These are phyloP conservation scores for Dactylellina parvicollis DNA, from an alignment of 2,329 filamentous ascomycete genomes.

Conservation along the genomic window DNA sequence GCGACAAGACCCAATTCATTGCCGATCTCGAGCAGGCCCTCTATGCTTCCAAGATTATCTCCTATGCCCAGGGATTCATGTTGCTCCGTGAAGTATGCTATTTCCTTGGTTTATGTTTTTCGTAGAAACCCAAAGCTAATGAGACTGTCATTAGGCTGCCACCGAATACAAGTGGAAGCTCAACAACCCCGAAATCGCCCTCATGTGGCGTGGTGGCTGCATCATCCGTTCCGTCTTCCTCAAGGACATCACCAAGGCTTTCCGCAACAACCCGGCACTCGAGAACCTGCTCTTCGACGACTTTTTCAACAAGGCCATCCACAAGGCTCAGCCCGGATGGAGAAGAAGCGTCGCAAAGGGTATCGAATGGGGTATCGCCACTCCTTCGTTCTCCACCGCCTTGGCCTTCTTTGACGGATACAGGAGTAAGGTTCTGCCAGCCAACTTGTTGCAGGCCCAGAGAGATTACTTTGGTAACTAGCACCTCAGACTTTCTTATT, in stretches of 20 bases:
- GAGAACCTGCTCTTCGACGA: conserved; percentile 98
- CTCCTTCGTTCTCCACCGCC: conserved; percentile 94
- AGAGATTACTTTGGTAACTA: conserved; percentile 91
- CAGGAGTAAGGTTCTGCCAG: conserved; percentile 94
- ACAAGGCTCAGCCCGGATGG: conserved; percentile 93
- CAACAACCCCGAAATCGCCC: conserved; percentile 99
- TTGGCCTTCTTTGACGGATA: conserved; percentile 99
- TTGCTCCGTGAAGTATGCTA: conserved; percentile 90
- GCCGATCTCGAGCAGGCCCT: conserved; percentile 98
- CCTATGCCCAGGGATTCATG: conserved; percentile 99
- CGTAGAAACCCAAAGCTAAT: background rate
- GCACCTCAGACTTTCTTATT: background rate
- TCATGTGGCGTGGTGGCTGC: conserved; percentile 99
- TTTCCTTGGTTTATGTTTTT: too few species aligned
- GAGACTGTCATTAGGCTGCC: conserved; percentile 74
- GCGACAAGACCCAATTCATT: conserved; percentile 91
- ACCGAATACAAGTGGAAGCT: conserved; percentile 98
- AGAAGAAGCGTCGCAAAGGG: conserved; percentile 90
- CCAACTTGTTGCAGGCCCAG: conserved; percentile 98
- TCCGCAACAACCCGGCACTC: conserved; percentile 91
- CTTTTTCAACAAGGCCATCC: conserved; percentile 99
- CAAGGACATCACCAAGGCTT: conserved; percentile 98
- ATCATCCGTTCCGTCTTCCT: conserved; percentile 99
- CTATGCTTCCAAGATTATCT: conserved; percentile 99
- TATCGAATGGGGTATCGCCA: conserved; percentile 92